phyloP scores from a whole-genome alignment of 1,139 yeast genomes.

The Lodderomyces beijingensis region DNA sequence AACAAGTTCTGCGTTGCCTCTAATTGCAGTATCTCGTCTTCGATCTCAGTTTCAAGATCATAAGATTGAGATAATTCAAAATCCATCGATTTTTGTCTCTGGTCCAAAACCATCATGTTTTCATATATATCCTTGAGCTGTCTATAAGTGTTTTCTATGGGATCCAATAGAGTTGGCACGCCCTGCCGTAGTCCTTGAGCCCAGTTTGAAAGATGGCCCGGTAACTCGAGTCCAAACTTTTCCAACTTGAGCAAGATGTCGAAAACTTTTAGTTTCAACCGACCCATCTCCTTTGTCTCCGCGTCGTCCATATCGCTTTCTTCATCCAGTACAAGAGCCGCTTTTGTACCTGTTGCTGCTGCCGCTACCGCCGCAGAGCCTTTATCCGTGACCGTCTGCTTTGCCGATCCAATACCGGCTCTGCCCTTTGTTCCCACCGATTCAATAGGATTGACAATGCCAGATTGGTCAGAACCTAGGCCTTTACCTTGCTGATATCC shows the following conservation, averaged over 20 bases:
- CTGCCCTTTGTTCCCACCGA: constrained; percentile 59
- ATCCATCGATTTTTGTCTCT: constrained; percentile 2
- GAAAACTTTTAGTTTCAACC: neutral
- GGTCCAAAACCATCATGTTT: neutral
- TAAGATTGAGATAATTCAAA: neutral
- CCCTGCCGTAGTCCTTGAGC: neutral
- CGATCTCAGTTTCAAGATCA: too few species aligned
- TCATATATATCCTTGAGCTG: neutral
- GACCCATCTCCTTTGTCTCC: neutral
- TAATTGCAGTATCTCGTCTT: too few species aligned
- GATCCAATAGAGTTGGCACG: neutral
- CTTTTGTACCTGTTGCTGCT: constrained; percentile 1
- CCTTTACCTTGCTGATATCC: constrained; percentile 86
- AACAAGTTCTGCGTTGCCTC: too few species aligned
- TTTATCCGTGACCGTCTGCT: neutral
- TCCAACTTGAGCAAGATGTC: neutral
- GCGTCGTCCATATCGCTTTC: constrained; percentile 9
- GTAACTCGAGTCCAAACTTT: neutral
- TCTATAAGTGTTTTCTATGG: neutral
- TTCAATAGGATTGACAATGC: constrained; percentile 76
- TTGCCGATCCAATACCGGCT: constrained; percentile 58
- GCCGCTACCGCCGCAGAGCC: neutral
- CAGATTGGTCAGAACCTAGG: constrained; percentile 65
- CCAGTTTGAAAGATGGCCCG: neutral
- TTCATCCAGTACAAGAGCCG: constrained; percentile 36